Base-by-base conservation (phyloP, 2,329 filamentous ascomycete species). In the Acephala macrosclerotiorum region DNA sequence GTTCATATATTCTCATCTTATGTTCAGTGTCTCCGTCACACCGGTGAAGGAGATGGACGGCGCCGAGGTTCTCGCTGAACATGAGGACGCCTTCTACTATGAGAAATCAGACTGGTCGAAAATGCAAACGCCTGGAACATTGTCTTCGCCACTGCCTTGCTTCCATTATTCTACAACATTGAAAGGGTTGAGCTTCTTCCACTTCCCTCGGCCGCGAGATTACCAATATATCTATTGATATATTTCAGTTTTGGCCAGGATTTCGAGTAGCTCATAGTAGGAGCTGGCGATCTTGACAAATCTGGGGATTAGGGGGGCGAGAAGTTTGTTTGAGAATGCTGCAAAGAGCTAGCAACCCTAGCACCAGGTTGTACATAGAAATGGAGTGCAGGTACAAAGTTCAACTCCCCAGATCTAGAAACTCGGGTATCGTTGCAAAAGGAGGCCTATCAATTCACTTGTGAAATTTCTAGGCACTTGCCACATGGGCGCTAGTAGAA, bases 371-470 rank as follows among this genome's bases (percentile, higher is more conserved):
- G 49, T 29, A 29, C 49, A 53, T 22, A 22, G 12, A 49, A 22
- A 49, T 14, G 2, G 26, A 53, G 33, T 29, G 49, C 49, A 29
- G 49, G 49, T 33, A 53, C 25, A 26, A 14, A 7, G 18, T 16
- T 3, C 49, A 14, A 53, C 12, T 6, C 1, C 25, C 26, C 11
- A 8, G 49, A 53, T 53, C 49, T 53, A 29, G 22, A 9, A 8
- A 26, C 49, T 53, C 25, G 49, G 25, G 12, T 53, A n/a, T 29
- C 14, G 20, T 25, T 7, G 49, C 7, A 18, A 53, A 29, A 51
- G 20, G 12, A 29, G 49, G 33, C 29, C 14, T 53, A 26, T 53
- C 49, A 53, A 33, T 29, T 53, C 49, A 53, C 25, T 53, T 53
- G 18, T 33, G 22, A 26, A 1, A 29, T 16, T 18, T 8, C 8